phyloP scores from a whole-genome alignment of 768 basidiomycete genomes.

The Antrodiella citrinella region DNA sequence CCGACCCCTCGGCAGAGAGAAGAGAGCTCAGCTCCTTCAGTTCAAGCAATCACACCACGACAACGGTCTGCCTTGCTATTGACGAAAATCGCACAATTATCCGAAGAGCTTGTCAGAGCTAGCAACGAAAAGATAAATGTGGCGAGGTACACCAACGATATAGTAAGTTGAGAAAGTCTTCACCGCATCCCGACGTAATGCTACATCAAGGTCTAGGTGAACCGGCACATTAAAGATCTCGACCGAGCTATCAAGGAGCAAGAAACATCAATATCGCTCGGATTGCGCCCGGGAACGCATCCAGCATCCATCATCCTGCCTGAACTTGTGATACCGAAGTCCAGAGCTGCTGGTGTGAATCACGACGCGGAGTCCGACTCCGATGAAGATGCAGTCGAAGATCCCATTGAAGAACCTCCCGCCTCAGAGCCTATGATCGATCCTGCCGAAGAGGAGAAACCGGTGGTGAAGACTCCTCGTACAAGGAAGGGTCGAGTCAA shows the following conservation, averaged over 20 bases:
- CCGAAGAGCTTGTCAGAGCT: constrained; percentile 52
- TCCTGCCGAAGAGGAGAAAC: constrained; percentile 8
- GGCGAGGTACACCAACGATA: constrained; percentile 61
- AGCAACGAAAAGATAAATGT: constrained; percentile 76
- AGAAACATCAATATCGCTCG: constrained; percentile 46
- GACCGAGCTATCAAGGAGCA: constrained; percentile 67
- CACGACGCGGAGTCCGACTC: constrained; percentile 25
- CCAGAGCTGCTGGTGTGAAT: constrained; percentile 33
- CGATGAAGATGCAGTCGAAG: constrained; percentile 3
- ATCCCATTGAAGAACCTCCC: not conserved
- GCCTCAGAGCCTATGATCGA: not conserved
- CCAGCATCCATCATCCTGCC: constrained; percentile 51
- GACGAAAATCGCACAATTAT: constrained; percentile 46
- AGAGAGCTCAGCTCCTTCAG: not conserved
- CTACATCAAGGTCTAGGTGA: constrained; percentile 39
- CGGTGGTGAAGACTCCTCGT: not conserved
- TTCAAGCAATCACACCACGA: not conserved
- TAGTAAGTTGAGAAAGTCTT: too few species aligned
- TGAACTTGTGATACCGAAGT: constrained; percentile 50
- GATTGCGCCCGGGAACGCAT: constrained; percentile 45
- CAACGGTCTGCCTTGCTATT: constrained; percentile 30
- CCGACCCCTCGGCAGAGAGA: not conserved
- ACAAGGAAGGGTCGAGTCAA: not conserved
- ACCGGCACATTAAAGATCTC: constrained; percentile 70
- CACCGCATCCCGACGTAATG: too few species aligned